Evolutionary conservation across 176 grass and related monocot species (phyloP).

Genomic region (Cocos nucifera): DNA sequence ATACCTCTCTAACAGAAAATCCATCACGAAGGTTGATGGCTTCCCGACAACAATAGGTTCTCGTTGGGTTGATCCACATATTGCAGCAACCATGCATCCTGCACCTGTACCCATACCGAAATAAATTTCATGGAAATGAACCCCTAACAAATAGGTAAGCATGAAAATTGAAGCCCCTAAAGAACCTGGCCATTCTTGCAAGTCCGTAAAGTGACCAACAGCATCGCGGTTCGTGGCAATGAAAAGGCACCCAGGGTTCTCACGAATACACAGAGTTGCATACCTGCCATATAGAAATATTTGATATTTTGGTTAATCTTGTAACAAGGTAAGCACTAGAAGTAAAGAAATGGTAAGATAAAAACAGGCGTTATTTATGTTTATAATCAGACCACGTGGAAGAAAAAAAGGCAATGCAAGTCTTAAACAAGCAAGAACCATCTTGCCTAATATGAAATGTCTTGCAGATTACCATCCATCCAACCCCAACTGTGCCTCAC

Average conservation of each 20-base stretch:
- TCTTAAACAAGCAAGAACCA: too few species aligned
- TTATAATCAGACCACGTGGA: too few species aligned
- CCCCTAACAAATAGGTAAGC: too few species aligned
- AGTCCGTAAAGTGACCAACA: constrained; percentile 65
- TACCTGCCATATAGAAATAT: constrained; percentile 39
- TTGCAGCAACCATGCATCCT: constrained; percentile 89
- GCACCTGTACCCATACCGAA: constrained; percentile 43
- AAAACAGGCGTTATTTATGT: too few species aligned
- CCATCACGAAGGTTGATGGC: constrained; percentile 86
- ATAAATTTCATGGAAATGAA: constrained; percentile 16
- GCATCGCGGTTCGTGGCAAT: constrained; percentile 87
- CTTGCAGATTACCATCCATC: too few species aligned
- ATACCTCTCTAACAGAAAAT: constrained; percentile 85
- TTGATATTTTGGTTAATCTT: too few species aligned
- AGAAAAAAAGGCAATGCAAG: too few species aligned
- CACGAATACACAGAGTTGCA: constrained; percentile 73
- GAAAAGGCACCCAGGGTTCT: constrained; percentile 95
- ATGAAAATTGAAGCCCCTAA: neutral
- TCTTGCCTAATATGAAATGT: too few species aligned
- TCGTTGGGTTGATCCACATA: constrained; percentile 73
- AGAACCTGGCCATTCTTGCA: constrained; percentile 97
- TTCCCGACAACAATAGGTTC: constrained; percentile 92
- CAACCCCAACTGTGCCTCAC: too few species aligned
- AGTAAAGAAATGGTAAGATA: too few species aligned
- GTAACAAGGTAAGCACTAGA: too few species aligned